Conservation (phyloP, 805 yeast genomes). For the Nakazawaea anatomiae region DNA sequence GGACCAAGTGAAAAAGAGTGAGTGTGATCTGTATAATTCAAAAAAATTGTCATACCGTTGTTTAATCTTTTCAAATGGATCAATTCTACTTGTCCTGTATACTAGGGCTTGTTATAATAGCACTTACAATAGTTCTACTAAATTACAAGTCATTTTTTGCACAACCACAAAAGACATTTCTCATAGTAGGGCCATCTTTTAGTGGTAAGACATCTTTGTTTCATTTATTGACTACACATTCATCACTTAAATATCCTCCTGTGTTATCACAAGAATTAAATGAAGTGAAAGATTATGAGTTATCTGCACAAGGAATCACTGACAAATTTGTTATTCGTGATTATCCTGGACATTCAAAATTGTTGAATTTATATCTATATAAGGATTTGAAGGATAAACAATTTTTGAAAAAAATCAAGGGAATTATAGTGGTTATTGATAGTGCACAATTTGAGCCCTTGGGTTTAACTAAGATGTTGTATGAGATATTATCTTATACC, state of each 20-base stretch:
- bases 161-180: constrained; percentile 12
- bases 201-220: constrained; percentile 20
- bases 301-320: constrained; percentile 33
- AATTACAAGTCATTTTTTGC: constrained; percentile 11
- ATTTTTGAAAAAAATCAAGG: constrained; percentile 43
- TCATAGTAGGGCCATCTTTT: constrained; percentile 17
- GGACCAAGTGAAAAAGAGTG: too few relatives aligned
- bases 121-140: constrained; percentile 10
- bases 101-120: constrained; percentile 12
- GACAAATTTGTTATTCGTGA: constrained; percentile 56
- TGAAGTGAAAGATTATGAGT: constrained; percentile 25
- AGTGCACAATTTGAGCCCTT: constrained; percentile 50
- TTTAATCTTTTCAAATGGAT: neutral
- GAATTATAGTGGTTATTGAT: constrained; percentile 75
- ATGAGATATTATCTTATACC: constrained; percentile 52
- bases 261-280: constrained; percentile 51
- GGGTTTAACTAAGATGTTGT: constrained; percentile 51
- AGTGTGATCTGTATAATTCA: too few relatives aligned
- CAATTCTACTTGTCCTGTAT: neutral
- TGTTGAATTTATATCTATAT: constrained; percentile 49
- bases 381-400: constrained; percentile 36
- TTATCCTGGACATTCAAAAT: constrained; percentile 84
- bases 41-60: too few relatives aligned
- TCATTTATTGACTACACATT: constrained; percentile 14
- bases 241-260: constrained; percentile 22